Percentiles rank a stretch among this genome's conserved stretches.
Evolutionary conservation across 257 asterid species (phyloP).

Genomic region (Capsicum baccatum): DNA sequence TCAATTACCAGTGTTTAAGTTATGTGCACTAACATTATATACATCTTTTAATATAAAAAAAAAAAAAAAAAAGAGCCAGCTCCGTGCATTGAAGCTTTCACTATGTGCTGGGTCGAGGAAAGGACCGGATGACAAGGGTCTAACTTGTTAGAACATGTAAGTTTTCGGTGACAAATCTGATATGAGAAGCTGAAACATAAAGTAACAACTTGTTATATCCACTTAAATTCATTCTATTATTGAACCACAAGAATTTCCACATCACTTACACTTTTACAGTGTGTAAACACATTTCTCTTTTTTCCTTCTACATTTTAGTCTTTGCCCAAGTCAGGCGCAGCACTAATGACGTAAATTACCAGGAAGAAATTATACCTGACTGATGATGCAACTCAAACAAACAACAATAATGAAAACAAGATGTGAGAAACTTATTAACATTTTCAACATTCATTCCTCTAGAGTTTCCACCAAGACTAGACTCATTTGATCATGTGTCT

Average conservation of each 20-base stretch:
- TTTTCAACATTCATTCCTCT: constrained; percentile 25
- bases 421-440: constrained; percentile 6
- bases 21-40: not conserved
- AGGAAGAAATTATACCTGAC: not conserved
- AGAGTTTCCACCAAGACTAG: not conserved
- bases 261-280: not conserved
- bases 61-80: too few relatives aligned
- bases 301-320: not conserved
- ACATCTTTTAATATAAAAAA: too few relatives aligned
- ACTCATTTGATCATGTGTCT: not conserved
- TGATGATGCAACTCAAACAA: not conserved
- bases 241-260: not conserved
- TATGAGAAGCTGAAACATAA: not conserved
- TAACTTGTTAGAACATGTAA: not conserved
- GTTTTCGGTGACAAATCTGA: too few relatives aligned
- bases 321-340: not conserved
- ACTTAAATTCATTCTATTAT: not conserved
- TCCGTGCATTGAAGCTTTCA: too few relatives aligned
- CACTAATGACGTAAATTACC: not conserved
- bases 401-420: not conserved
- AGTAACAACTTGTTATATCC: not conserved
- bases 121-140: too few relatives aligned
- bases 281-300: not conserved
- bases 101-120: too few relatives aligned
- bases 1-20: not conserved